Percentiles rank a stretch among this genome's conserved stretches.
Conservation (phyloP, 768 basidiomycete species). For the Tubosaeta sp. region DNA sequence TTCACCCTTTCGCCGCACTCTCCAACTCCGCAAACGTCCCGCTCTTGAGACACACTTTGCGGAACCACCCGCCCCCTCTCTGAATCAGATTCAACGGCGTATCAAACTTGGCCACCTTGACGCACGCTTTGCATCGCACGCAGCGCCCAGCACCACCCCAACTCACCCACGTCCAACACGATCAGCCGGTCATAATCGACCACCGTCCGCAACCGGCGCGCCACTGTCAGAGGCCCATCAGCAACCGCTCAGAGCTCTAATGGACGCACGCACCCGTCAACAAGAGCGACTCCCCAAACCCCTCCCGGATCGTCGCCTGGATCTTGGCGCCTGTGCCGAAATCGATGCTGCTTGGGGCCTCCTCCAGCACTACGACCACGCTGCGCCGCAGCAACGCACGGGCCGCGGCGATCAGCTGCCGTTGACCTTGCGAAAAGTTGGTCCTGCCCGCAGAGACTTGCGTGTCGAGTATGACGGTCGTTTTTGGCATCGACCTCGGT, state of each 20-base stretch:
- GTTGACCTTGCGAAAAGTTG: conserved; percentile 91
- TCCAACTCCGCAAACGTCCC: conserved; percentile 62
- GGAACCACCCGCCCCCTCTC: conserved; percentile 60
- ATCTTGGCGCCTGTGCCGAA: conserved; percentile 89
- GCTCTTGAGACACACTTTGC: conserved; percentile 67
- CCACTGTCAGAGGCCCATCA: conserved; percentile 36
- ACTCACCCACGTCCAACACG: conserved; percentile 54
- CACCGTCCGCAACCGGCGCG: conserved; percentile 71
- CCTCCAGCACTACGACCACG: conserved; percentile 73
- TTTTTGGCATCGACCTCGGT: conserved; percentile 58
- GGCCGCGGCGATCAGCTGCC: conserved; percentile 86
- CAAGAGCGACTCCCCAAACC: conserved; percentile 72
- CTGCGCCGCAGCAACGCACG: conserved; percentile 70
- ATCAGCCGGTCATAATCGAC: conserved; percentile 80
- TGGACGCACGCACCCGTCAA: conserved; percentile 53
- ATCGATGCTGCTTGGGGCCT: conserved; percentile 84
- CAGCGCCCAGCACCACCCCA: neutral
- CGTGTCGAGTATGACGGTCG: conserved; percentile 62
- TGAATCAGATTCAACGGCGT: conserved; percentile 65
- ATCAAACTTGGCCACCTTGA: conserved; percentile 58
- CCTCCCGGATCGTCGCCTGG: conserved; percentile 80
- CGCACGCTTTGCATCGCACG: neutral
- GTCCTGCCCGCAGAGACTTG: conserved; percentile 81
- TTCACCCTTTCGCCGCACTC: conserved; percentile 50
- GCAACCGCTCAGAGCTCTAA: neutral